phyloP scores from a whole-genome alignment of 2,329 filamentous ascomycete species.

The Aspergillus transmontanensis region DNA sequence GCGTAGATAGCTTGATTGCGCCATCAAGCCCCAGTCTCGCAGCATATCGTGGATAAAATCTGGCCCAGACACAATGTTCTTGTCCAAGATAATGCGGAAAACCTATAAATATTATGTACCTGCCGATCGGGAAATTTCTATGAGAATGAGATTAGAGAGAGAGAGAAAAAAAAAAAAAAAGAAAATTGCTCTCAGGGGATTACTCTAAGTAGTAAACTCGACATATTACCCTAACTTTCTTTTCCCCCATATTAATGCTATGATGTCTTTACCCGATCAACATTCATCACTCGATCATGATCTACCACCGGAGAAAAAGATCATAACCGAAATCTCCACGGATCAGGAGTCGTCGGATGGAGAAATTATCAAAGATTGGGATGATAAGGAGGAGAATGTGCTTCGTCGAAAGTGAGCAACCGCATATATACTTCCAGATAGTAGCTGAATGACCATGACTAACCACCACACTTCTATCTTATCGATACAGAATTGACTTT shows the following conservation, averaged over 20 bases:
- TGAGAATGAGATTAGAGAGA: background rate
- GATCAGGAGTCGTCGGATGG: background rate
- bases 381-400: background rate
- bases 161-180: background rate
- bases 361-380: conserved; percentile 1
- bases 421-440: background rate
- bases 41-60: conserved; percentile 1
- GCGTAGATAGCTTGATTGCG: conserved; percentile 6
- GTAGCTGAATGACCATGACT: background rate
- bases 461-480: background rate
- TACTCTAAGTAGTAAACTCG: background rate
- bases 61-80: background rate
- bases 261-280: background rate
- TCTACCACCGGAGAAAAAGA: background rate
- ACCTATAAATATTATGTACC: background rate
- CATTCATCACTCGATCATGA: background rate
- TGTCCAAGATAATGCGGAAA: background rate
- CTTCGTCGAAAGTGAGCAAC: conserved; percentile 1
- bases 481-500: background rate
- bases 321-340: background rate
- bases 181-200: background rate
- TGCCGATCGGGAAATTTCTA: background rate
- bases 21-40: conserved; percentile 4
- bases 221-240: background rate
- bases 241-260: background rate